Evolutionary conservation across 2,329 filamentous ascomycete genomes (phyloP).

Genomic region (Sclerotinia glacialis): DNA sequence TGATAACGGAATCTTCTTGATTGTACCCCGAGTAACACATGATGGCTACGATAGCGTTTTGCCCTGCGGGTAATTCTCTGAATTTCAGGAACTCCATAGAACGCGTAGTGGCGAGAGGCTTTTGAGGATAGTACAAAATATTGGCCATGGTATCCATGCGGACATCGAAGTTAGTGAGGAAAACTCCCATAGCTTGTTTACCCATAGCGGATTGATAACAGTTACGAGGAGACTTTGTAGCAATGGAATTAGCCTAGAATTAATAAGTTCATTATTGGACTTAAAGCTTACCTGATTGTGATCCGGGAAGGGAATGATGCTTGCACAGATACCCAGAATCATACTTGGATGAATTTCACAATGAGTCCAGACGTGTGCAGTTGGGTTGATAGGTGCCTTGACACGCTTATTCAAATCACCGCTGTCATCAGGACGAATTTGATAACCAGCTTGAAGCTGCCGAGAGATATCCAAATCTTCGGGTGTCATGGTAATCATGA

Average conservation of each 20-base stretch:
- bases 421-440: slow-evolving; percentile 58
- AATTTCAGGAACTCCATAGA: slow-evolving; percentile 99
- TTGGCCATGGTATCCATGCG: slow-evolving; percentile 99
- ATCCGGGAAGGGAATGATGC: slow-evolving; percentile 99
- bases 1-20: slow-evolving; percentile 99
- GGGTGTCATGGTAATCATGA: slow-evolving; percentile 99
- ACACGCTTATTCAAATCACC: slow-evolving; percentile 79
- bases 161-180: slow-evolving; percentile 92
- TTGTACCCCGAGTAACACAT: slow-evolving; percentile 98
- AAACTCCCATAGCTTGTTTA: slow-evolving; percentile 99
- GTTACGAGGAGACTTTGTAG: slow-evolving; percentile 81
- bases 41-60: slow-evolving; percentile 98
- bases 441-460: slow-evolving; percentile 63
- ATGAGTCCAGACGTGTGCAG: slow-evolving; percentile 91
- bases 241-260: slow-evolving; percentile 39
- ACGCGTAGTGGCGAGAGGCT: slow-evolving; percentile 89
- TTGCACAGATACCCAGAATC: slow-evolving; percentile 97
- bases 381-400: slow-evolving; percentile 82
- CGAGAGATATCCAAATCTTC: slow-evolving; percentile 84
- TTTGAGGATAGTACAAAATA: slow-evolving; percentile 97
- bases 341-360: slow-evolving; percentile 99
- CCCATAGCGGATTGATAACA: slow-evolving; percentile 99
- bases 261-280: slow-evolving; percentile 14
- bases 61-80: slow-evolving; percentile 91
- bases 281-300: slow-evolving; percentile 73